phyloP scores from a whole-genome alignment of 495 filamentous ascomycete species.

The Hypoxylon cercidicola region DNA sequence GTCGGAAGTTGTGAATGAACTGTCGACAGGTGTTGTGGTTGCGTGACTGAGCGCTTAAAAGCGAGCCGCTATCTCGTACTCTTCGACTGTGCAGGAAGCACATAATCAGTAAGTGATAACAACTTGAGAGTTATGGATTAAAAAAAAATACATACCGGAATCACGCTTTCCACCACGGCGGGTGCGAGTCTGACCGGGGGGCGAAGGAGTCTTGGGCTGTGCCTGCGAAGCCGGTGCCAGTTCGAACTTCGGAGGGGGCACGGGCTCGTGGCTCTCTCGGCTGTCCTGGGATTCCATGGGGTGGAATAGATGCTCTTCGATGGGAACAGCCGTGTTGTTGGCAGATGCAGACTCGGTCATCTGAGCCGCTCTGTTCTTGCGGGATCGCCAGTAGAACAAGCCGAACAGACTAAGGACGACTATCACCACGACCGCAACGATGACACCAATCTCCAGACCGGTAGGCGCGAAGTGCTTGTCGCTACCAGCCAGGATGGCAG shows the following conservation, averaged over 20 bases:
- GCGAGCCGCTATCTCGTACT: conserved; percentile 39
- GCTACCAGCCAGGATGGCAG: conserved; percentile 28
- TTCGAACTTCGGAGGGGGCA: conserved; percentile 34
- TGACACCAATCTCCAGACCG: conserved; percentile 45
- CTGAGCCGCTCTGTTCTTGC: conserved; percentile 33
- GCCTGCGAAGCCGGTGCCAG: too few relatives aligned
- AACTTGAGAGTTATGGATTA: background rate
- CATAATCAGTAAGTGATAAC: background rate
- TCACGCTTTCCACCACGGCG: conserved; percentile 11
- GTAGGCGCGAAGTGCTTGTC: conserved; percentile 31
- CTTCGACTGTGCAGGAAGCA: conserved; percentile 20
- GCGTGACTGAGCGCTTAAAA: conserved; percentile 18
- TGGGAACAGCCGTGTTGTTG: too few relatives aligned
- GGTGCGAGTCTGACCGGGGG: conserved; percentile 2
- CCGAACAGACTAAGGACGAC: too few relatives aligned
- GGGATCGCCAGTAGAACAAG: conserved; percentile 44
- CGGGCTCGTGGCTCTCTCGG: conserved; percentile 8
- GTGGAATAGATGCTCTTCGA: too few relatives aligned
- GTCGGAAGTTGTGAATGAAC: background rate
- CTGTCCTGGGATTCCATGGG: too few relatives aligned
- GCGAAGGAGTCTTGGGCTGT: too few relatives aligned
- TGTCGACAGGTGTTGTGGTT: background rate
- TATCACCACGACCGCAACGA: conserved; percentile 31
- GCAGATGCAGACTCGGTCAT: conserved; percentile 13
- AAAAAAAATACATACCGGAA: conserved; percentile 24